Conservation (phyloP, 208 protist species). For the Acanthamoeba polyphaga region DNA sequence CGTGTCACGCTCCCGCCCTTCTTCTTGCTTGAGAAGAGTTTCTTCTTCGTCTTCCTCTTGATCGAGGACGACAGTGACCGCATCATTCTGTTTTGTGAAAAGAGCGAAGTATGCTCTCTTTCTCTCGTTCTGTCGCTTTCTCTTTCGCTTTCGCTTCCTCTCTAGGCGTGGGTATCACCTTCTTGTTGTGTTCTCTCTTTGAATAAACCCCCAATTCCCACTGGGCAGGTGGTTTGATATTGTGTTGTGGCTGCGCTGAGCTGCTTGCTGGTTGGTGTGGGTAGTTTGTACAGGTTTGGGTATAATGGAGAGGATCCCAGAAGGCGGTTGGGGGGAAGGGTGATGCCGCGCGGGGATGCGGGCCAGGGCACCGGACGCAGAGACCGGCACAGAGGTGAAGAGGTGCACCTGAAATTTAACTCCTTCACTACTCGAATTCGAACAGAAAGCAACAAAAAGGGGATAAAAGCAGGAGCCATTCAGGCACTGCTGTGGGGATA, state of each 20-base stretch:
- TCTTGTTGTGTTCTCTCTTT: too few relatives aligned
- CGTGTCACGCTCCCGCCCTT: background rate
- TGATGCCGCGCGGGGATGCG: background rate
- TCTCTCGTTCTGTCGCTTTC: background rate
- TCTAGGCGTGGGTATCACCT: background rate
- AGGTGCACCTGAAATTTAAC: background rate
- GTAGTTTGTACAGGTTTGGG: background rate
- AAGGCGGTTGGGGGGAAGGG: background rate
- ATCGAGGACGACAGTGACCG: background rate
- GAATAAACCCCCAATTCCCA: too few relatives aligned
- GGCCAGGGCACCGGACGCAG: background rate
- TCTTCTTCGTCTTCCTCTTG: constrained; percentile 20
- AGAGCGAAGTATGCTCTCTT: background rate
- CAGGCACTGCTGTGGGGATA: background rate
- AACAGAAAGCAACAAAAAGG: background rate
- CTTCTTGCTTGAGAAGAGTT: background rate
- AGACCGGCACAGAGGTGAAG: background rate
- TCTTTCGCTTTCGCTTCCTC: background rate
- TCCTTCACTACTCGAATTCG: background rate
- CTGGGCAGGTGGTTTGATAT: too few relatives aligned
- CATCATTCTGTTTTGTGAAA: background rate
- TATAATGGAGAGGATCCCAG: background rate
- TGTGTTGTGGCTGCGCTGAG: too few relatives aligned
- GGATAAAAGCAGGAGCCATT: background rate
- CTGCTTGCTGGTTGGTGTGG: too few relatives aligned